Conservation (phyloP, 768 basidiomycete genomes). For the Termitomyces sp. region DNA sequence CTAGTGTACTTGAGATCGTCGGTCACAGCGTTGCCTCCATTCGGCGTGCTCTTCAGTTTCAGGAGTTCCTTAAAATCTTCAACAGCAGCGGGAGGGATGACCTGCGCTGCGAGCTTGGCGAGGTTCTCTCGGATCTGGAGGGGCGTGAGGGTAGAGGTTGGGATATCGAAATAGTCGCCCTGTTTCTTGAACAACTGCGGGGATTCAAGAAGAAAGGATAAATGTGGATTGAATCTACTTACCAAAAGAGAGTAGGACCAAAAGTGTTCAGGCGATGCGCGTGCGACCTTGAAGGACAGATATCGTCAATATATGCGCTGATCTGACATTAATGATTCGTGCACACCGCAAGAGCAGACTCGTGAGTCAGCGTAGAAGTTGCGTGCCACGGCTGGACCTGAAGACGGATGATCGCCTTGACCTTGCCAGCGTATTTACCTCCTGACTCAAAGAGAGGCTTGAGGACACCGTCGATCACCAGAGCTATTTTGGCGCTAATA, state of each 20-base stretch:
- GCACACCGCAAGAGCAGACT: slow-evolving; percentile 77
- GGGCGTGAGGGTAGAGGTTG: slow-evolving; percentile 63
- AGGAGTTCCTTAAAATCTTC: slow-evolving; percentile 62
- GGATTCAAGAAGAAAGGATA: neutral
- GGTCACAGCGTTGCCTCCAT: slow-evolving; percentile 81
- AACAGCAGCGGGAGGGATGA: slow-evolving; percentile 50
- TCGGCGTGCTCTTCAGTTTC: slow-evolving; percentile 58
- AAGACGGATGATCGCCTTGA: slow-evolving; percentile 68
- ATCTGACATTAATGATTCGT: neutral
- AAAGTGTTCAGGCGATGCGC: slow-evolving; percentile 71
- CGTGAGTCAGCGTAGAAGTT: slow-evolving; percentile 73
- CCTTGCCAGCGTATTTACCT: slow-evolving; percentile 68
- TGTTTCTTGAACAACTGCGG: slow-evolving; percentile 73
- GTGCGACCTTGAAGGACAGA: slow-evolving; percentile 49
- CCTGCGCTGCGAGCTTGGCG: slow-evolving; percentile 50
- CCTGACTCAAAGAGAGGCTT: slow-evolving; percentile 56
- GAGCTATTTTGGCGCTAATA: slow-evolving; percentile 57
- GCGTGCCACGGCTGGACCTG: slow-evolving; percentile 84
- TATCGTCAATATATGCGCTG: neutral
- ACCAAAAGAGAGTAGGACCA: slow-evolving; percentile 77
- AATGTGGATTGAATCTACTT: slow-evolving; percentile 16
- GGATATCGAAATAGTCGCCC: slow-evolving; percentile 78
- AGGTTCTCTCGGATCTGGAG: slow-evolving; percentile 75
- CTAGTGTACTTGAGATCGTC: slow-evolving; percentile 89
- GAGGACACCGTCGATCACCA: slow-evolving; percentile 57